Base-by-base conservation (phyloP, 2,329 filamentous ascomycete species). In the Talaromyces sp. region DNA sequence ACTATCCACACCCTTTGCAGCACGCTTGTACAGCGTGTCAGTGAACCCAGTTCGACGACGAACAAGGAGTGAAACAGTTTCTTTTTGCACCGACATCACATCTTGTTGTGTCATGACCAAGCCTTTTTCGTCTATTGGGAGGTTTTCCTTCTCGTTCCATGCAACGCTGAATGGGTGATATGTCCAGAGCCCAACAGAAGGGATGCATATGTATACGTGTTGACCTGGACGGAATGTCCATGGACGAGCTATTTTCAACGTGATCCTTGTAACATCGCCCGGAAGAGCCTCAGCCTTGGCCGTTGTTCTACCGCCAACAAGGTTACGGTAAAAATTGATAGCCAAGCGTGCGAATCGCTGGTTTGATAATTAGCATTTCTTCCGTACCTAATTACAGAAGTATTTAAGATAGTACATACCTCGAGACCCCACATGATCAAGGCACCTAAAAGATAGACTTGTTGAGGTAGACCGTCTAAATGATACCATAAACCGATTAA, bases 41-140 rank as follows among this genome's bases (percentile, higher is more conserved):
- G 95, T 98, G 80, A 97, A 90, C 35, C 94, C 94, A 0, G 90
- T 93, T 66, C 95, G 90, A 33, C 93, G 91, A 67, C 92, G 91
- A 70, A 97, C 89, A 71, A 98, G 84, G 71, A 97, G 91, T 0
- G 90, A 93, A 66, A 97, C 86, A 22, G 83, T 86, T 1, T 83
- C 83, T 71, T 84, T 84, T 68, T 80, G 78, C 14, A 79, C 72
- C 39, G 78, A 78, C 60, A 84, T 78, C 13, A 85, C 76, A 66
- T 88, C 86, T 70, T 84, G 80, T 49, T 78, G 78, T 50, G 78
- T 80, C 73, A 83, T 81, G 3, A 77, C 75, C 24, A 80, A 70
- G 5, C 75, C 75, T 65, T 80, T 80, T 68, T 81, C 78, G 41
- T 76, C 73, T 16, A 69, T 68, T 57, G 74, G 66, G 78, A 81